Base-by-base conservation (phyloP, 345 rosid genomes). In the Orychophragmus violaceus region DNA sequence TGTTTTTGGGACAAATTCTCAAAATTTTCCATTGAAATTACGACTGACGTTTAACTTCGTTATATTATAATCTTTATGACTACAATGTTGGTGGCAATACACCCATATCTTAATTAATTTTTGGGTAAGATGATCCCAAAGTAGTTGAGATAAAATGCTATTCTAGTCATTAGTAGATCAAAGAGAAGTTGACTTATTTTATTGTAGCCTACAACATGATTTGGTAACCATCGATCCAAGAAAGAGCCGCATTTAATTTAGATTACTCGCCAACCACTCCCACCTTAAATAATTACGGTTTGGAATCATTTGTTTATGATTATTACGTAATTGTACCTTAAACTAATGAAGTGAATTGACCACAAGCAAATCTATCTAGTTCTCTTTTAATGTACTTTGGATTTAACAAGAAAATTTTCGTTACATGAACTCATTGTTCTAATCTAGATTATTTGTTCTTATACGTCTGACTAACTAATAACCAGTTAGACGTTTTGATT, bases 61-160 rank as follows among this genome's bases (percentile, higher is more conserved):
- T 22, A 6, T 4, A 17, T 10, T 45, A 27, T 25, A 46, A 35
- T 46, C 16, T 67, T 11, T 16, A 30, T 33, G 45, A 45, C 56
- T 30, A 66, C 30, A 23, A 23, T 68, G 48, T 57, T 58, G 11
- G 50, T 58, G 58, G 19, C 37, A 33, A 11, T 21, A 57, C 35
- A 46, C 39, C 37, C 64, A 68, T 46, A 58, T 33, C 21, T 45
- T 57, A 11, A 19, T 48, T 49, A 50, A 35, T 25, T 50, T 49
- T 19, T 25, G 12, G 35, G 16, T 59, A 51, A 69, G 48, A 25
- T 17, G 42, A 19, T 59, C 12, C 42, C 5, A 18, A 13, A 35
- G 59, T 49, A 37, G 59, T 35, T 69, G 73, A 42, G 55, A 58
- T 5, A 32, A 59, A 69, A 46, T 59, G 30, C 0, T 48, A 46